Evolutionary conservation across 306 rosid genomes (phyloP).

Genomic region (Vigna hirtella): DNA sequence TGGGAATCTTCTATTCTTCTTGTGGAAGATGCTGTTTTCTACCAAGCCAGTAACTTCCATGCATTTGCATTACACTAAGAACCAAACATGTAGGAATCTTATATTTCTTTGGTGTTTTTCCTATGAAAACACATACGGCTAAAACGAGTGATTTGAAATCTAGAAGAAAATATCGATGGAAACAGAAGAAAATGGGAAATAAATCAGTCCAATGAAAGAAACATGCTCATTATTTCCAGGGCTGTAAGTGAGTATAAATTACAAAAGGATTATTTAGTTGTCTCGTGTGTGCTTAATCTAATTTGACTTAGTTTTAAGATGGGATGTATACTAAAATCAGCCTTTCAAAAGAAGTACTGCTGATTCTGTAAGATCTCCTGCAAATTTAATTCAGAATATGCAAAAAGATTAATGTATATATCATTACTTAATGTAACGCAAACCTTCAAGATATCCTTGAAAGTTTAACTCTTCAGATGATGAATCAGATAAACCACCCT

Average conservation of each 20-base stretch:
- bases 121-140: constrained; percentile 13
- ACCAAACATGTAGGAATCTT: constrained; percentile 18
- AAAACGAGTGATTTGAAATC: constrained; percentile 25
- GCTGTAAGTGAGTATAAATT: constrained; percentile 5
- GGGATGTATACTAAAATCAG: constrained; percentile 17
- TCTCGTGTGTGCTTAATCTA: constrained; percentile 20
- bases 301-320: constrained; percentile 11
- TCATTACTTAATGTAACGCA: constrained; percentile 42
- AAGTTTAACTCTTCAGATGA: constrained; percentile 58
- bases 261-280: not conserved
- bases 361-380: constrained; percentile 23
- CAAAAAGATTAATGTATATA: constrained; percentile 34
- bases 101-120: constrained; percentile 4
- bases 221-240: constrained; percentile 28
- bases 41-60: not conserved
- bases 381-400: constrained; percentile 39
- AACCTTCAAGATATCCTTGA: constrained; percentile 59
- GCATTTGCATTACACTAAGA: constrained; percentile 31
- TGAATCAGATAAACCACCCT: constrained; percentile 61
- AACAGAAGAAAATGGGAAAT: constrained; percentile 3
- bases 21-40: not conserved
- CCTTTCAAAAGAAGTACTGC: constrained; percentile 17
- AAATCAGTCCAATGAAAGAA: not conserved
- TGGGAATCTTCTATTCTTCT: not conserved
- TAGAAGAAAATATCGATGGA: constrained; percentile 11